These are phyloP conservation scores for Eucalyptus sp. DNA, from an alignment of 345 rosid species.

Conservation along the genomic window DNA sequence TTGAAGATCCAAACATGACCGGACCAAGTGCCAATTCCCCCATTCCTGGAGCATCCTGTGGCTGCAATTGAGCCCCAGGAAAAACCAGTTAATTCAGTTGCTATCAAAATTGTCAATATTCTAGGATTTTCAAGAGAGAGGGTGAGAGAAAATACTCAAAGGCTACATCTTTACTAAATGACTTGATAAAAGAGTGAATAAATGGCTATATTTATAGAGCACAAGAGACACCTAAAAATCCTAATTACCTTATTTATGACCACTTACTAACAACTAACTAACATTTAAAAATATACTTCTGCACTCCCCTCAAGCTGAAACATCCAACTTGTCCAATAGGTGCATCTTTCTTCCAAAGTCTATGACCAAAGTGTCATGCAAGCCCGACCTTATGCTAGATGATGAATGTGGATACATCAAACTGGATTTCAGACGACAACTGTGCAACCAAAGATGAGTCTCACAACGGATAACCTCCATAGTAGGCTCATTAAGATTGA, in stretches of 20 bases:
- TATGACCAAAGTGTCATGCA: neutral
- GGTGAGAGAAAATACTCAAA: neutral
- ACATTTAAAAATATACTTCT: neutral
- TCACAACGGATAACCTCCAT: neutral
- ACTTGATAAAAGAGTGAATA: neutral
- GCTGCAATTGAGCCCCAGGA: slow-evolving; percentile 26
- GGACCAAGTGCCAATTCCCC: slow-evolving; percentile 90
- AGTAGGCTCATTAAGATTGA: neutral
- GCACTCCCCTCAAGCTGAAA: neutral
- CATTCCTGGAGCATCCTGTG: slow-evolving; percentile 44
- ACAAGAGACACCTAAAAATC: neutral
- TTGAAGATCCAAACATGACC: slow-evolving; percentile 80
- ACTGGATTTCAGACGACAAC: neutral
- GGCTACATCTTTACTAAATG: neutral
- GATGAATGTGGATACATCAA: neutral
- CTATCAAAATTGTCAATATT: neutral
- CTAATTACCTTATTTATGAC: neutral
- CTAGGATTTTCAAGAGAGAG: neutral
- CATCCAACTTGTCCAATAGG: neutral
- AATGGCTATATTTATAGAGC: neutral
- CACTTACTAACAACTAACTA: neutral
- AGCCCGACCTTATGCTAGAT: neutral
- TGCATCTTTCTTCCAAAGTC: neutral
- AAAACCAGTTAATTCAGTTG: neutral
- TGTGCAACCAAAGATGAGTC: neutral